Base-by-base conservation (phyloP, 306 rosid genomes). In the Fragaria vesca region DNA sequence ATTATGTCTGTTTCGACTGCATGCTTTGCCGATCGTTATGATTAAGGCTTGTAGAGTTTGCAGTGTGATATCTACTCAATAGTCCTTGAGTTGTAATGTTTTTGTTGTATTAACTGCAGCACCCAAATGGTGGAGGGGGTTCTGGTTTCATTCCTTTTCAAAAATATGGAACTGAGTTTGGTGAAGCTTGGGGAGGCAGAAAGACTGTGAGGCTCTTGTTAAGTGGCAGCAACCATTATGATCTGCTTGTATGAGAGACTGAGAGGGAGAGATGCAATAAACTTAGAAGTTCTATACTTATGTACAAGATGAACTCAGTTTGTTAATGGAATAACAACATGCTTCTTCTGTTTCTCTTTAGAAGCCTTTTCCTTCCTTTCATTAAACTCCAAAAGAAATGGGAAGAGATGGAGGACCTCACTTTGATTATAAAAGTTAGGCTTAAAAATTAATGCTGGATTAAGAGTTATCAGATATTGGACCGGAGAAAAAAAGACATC, bases 161-260 rank as follows among this genome's bases (percentile, higher is more conserved):
- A 51, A 93, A 94, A 83, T 92, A 94, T 78, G 98, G 98, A 73
- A 87, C 78, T 34, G 97, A 94, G 80, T 92, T 90, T 78, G 71
- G 28, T 43, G 88, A 88, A 78, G 83, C 83, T 51, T 84, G 83
- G 40, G 65, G 72, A 61, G 78, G 76, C 79, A 69, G 61, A 50
- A 92, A 88, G 73, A 85, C 78, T 79, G 98, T 94, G 87, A 87
- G 91, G 82, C 85, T 92, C 70, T 81, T 92, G 30, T 92, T 85
- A 79, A 90, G 95, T 8, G 95, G 97, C 24, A 90, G 85, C 86
- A 92, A 94, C 85, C 98, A 94, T 78, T 92, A 94, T 84, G 98
- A 92, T 81, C 95, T 94, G 81, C 91, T 92, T 75, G 74, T 93
- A 74, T 94, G 84, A 89, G 81, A 40, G 17, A n/a, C 2, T 0